Evolutionary conservation across 1,284 basidiomycete species (phyloP), one percentile per base, ranked within the genome.

Genomic region (Melampsora occidentalis): DNA sequence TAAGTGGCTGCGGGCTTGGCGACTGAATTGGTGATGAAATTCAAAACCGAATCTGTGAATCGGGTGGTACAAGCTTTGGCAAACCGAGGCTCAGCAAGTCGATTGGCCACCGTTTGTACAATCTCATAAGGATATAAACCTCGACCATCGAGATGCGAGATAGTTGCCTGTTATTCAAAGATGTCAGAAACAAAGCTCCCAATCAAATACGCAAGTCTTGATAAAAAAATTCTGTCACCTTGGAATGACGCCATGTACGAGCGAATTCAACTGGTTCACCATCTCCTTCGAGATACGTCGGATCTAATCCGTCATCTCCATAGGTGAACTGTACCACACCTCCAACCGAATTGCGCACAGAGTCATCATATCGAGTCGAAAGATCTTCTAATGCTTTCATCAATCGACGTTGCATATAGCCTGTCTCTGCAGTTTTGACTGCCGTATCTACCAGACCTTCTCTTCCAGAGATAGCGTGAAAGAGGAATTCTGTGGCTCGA

Each of bases 341-440:
- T 5, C 97, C 97, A 0, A 89, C 90, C 1, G 94, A 95, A 84
- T 97, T 99, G 46, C 97, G 88, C 22, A 99, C 96, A n/a, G 93
- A 94, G 39, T 95, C 85, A 83, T 99, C 97, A 84, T 99, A 99
- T 78, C 97, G 93, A 0, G 93, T 95, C 5, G 94, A 95, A 65
- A 99, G 85, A 85, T 99, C 97, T 83, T 99, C 97, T 79, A 99
- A 85, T 2, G 97, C 96, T 81, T 99, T 99, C 97, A 99, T 99
- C 79, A 99, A 84, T 78, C 97, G 91, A 78, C 97, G 90, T 82
- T 96, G 93, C 96, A 99, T 99, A 86, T 99, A 99, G 59, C 97
- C 97, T 1, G 97, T 99, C 84, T 99, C 97, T 22, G 75, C 75
- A 12, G 75, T 77, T 33, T 77, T 77, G 49, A 77, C 75, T 0